These are phyloP conservation scores for Coleophoma eucalyptorum DNA, from an alignment of 2,329 filamentous ascomycete species.

Conservation along the genomic window DNA sequence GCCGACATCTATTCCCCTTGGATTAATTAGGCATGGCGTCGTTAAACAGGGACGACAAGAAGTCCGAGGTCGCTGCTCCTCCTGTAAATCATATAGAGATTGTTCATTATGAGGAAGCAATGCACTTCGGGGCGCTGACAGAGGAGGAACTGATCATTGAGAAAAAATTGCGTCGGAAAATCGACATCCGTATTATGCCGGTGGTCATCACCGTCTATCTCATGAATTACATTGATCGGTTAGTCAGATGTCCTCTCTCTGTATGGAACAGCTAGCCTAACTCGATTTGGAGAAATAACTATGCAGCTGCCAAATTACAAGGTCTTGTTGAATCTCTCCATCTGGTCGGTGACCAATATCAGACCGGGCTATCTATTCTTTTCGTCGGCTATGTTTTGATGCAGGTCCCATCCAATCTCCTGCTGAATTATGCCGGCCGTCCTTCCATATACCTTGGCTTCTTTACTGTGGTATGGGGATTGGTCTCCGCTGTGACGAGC, in stretches of 20 bases:
- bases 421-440: conserved; percentile 27
- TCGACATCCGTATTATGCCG: neutral
- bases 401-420: conserved; percentile 33
- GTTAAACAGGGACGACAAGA: too few species aligned
- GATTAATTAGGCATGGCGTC: too few species aligned
- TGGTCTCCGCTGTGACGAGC: conserved; percentile 40
- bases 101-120: too few species aligned
- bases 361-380: neutral
- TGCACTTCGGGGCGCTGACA: too few species aligned
- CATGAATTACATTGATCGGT: neutral
- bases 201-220: neutral
- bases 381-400: conserved; percentile 6
- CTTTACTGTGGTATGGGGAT: conserved; percentile 32
- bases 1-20: too few species aligned
- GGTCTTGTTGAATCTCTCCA: neutral
- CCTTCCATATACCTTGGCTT: conserved; percentile 27
- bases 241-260: neutral
- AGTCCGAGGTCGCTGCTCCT: too few species aligned
- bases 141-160: neutral
- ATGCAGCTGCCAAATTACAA: neutral
- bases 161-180: neutral
- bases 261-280: neutral
- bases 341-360: neutral
- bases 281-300: neutral
- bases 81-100: too few species aligned